Conservation (phyloP, 225 moss, liverwort and hornwort species). For the Pseudisothecium myosuroides region DNA sequence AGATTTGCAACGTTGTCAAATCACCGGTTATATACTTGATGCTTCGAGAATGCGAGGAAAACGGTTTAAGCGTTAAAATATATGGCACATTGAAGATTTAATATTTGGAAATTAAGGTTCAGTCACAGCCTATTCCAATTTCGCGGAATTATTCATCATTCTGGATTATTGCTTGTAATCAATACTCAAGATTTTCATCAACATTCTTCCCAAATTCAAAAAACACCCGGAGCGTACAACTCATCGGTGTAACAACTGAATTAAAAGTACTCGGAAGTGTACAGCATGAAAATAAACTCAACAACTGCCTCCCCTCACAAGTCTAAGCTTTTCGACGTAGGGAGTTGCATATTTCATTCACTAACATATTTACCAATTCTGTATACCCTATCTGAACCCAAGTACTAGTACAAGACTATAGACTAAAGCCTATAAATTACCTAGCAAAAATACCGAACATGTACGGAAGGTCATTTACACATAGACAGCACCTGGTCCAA, state of each 20-base stretch:
- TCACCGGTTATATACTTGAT: neutral
- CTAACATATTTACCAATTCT: neutral
- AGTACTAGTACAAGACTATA: neutral
- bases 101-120: rapidly evolving
- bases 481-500: neutral
- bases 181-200: no score
- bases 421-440: neutral
- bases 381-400: neutral
- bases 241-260: neutral
- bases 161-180: rapidly evolving
- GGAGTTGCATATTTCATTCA: neutral
- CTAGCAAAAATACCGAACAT: neutral
- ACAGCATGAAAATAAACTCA: neutral
- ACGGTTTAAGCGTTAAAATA: rapidly evolving
- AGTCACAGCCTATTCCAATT: no score
- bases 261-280: neutral
- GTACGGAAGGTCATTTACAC: neutral
- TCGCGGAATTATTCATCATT: neutral
- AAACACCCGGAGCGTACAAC: neutral
- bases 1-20: neutral
- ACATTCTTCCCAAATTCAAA: neutral
- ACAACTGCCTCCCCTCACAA: neutral
- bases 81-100: neutral
- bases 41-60: no score
- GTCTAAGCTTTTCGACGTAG: neutral